Evolutionary conservation across 225 moss, liverwort and hornwort genomes (phyloP), one percentile per base, ranked within the genome.

Genomic region (Straminergon stramineum): DNA sequence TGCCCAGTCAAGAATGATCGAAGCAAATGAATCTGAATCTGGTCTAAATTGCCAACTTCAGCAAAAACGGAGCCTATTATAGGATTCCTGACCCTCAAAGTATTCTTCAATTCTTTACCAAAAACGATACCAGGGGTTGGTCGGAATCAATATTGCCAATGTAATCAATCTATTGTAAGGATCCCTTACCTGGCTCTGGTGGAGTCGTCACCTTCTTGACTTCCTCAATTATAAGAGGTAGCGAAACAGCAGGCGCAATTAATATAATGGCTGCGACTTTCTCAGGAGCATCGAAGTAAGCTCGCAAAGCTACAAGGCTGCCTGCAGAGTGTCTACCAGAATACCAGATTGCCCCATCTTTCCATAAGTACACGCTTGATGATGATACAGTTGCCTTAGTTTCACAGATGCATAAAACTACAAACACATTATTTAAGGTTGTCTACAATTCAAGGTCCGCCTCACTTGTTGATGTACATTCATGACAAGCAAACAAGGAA

Each of bases 251-350:
- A 84, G 99, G 97, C 41, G 94, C 97, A 90, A 99, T 89, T 71
- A 99, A 87, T 81, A 99, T 91, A 85, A 99, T 90, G 35, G 95
- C 99, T 82, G 96, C 96, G 85, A 99, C 91, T 91, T 95, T 96
- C 87, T 97, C 97, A 82, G 97, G 97, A 82, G 94, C 94, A 86
- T 96, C 94, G 75, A 97, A 92, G 85, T 97, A 97, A 75, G 97
- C 96, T 91, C 97, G 96, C 84, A 96, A 91, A 80, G 99, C 99
- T 84, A 97, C 94, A 90, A 99, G 88, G 82, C 96, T 93, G 89
- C 99, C 99, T 93, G 97, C 99, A 83, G 99, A 99, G 87, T 99
- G 99, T 86, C 97, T 97, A 95, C 81, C 90, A 88, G 31, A 81
- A 89, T 48, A 83, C 64, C 65, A 82, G 64, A 63, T 65, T 84